A percentile compares a stretch with the other conserved stretches of the same genome.
Conservation (phyloP, 352 stramenopile genomes). For the Globisporangium acanthophoron region DNA sequence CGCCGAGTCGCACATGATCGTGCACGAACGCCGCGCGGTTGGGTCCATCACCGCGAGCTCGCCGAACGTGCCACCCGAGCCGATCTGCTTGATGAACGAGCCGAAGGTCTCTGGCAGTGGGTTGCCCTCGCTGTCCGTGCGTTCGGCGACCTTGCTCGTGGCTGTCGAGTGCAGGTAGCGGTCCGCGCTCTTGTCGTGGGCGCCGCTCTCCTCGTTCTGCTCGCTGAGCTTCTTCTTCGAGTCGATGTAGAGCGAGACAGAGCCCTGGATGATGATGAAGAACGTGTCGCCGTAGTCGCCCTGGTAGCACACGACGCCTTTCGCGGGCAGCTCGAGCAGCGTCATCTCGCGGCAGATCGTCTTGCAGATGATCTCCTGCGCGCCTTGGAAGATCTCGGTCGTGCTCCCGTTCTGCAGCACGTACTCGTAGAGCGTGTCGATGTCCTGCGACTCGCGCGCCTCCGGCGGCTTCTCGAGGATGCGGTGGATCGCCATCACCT, state of each 20-base stretch:
- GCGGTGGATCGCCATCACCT: slow-evolving; percentile 48
- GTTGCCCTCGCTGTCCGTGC: slow-evolving; percentile 11
- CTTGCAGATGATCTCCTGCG: slow-evolving; percentile 85
- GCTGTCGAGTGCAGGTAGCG: slow-evolving; percentile 8
- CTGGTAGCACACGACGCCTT: slow-evolving; percentile 74
- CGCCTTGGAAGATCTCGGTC: slow-evolving; percentile 75
- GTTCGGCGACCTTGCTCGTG: not conserved
- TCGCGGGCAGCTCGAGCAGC: slow-evolving; percentile 51
- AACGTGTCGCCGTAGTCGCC: slow-evolving; percentile 82
- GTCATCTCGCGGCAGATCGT: slow-evolving; percentile 87
- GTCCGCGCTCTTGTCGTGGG: slow-evolving; percentile 17
- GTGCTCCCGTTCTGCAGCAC: slow-evolving; percentile 78
- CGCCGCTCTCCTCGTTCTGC: slow-evolving; percentile 8
- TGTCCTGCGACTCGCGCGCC: slow-evolving; percentile 39
- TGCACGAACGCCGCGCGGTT: slow-evolving; percentile 63
- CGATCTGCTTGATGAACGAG: slow-evolving; percentile 76
- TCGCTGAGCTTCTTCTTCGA: slow-evolving; percentile 34
- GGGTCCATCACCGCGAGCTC: slow-evolving; percentile 81
- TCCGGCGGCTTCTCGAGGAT: slow-evolving; percentile 46
- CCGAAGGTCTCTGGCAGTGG: slow-evolving; percentile 41
- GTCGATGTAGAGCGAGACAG: slow-evolving; percentile 74
- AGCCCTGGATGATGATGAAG: slow-evolving; percentile 70
- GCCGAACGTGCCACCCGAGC: slow-evolving; percentile 65
- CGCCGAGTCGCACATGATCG: slow-evolving; percentile 56
- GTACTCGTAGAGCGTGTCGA: slow-evolving; percentile 76